Conservation (phyloP, 805 yeast species). For the Candida mattraensis region DNA sequence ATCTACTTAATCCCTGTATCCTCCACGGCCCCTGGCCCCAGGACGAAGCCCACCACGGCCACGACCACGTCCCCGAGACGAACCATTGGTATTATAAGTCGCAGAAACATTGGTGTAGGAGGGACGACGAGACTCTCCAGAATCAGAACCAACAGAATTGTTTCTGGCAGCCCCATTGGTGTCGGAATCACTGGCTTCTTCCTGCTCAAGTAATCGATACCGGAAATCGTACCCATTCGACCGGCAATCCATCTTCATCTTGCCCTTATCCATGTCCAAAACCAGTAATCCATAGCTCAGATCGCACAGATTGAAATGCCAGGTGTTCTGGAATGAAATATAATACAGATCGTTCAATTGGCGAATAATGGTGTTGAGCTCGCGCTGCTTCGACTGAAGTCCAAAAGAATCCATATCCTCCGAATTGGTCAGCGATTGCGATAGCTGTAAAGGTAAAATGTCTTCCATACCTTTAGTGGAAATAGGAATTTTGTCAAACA, state of each 20-base stretch:
- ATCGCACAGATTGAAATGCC: slow-evolving; percentile 79
- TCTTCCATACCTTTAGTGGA: slow-evolving; percentile 37
- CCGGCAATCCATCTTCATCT: slow-evolving; percentile 49
- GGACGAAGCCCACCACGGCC: slow-evolving; percentile 6
- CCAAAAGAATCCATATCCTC: slow-evolving; percentile 45
- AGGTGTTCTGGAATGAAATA: slow-evolving; percentile 65
- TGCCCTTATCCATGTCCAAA: slow-evolving; percentile 44
- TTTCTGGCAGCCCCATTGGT: no score
- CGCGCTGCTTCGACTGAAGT: slow-evolving; percentile 39
- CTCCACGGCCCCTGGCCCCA: slow-evolving; percentile 7
- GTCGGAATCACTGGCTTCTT: slow-evolving; percentile 5
- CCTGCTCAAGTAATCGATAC: slow-evolving; percentile 36
- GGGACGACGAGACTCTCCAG: neutral
- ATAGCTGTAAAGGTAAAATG: slow-evolving; percentile 30
- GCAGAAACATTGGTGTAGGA: neutral
- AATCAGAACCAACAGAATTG: neutral
- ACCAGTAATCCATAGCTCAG: slow-evolving; percentile 49
- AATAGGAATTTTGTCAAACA: slow-evolving; percentile 63
- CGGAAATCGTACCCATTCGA: slow-evolving; percentile 66
- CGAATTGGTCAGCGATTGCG: slow-evolving; percentile 25
- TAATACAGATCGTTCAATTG: slow-evolving; percentile 60
- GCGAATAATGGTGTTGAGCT: slow-evolving; percentile 42
- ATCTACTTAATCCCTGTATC: neutral
- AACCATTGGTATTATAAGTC: neutral
- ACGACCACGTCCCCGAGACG: slow-evolving; percentile 9